Conservation (phyloP, 306 rosid species). For the Astragalus glycyphyllos region DNA sequence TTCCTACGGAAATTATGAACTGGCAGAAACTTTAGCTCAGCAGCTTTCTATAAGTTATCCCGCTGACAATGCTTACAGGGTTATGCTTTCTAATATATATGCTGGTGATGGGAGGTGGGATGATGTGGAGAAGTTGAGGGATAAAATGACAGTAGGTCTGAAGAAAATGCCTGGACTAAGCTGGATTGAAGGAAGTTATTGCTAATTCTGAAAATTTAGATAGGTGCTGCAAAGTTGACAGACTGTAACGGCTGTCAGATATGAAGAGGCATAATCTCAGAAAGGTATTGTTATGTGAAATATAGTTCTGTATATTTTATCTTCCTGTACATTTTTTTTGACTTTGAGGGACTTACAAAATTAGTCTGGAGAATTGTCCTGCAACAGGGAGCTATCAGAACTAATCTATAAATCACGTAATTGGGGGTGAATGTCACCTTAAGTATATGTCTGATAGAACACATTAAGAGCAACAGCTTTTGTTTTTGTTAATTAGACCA, state of each 20-base stretch:
- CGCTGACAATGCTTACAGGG: conserved; percentile 54
- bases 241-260: conserved; percentile 11
- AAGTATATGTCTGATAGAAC: conserved; percentile 12
- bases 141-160: conserved; percentile 51
- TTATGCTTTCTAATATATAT: conserved; percentile 84
- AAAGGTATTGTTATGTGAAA: conserved; percentile 35
- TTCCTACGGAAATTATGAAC: conserved; percentile 62
- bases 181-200: conserved; percentile 57
- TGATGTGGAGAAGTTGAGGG: conserved; percentile 72
- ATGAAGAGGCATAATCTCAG: conserved; percentile 20
- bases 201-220: conserved; percentile 19
- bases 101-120: conserved; percentile 86
- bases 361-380: conserved; percentile 27
- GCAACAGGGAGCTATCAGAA: neutral
- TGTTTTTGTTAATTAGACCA: conserved; percentile 12
- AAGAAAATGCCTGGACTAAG: conserved; percentile 74
- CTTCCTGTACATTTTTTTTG: conserved; percentile 9
- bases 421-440: conserved; percentile 23
- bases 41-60: conserved; percentile 61
- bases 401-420: conserved; percentile 36
- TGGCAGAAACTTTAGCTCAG: conserved; percentile 74
- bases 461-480: conserved; percentile 27
- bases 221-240: conserved; percentile 14
- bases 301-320: neutral
- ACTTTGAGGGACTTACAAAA: conserved; percentile 8